Conservation (phyloP, 495 filamentous ascomycete species). For the Extremus antarcticus region DNA sequence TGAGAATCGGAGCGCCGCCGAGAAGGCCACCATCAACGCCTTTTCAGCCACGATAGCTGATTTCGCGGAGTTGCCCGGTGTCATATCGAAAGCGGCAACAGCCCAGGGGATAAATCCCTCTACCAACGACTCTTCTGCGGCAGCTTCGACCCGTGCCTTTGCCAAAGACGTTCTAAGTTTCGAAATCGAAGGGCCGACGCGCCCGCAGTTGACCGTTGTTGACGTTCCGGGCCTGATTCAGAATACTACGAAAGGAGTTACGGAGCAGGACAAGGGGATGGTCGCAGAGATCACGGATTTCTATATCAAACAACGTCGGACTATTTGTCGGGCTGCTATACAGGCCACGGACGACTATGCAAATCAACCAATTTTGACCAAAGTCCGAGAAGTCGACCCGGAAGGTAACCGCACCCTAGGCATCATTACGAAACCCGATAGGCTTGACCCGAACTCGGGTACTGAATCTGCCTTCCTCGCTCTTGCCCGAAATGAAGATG, state of each 20-base stretch:
- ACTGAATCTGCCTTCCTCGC: conserved; percentile 43
- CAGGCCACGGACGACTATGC: conserved; percentile 41
- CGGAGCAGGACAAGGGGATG: conserved; percentile 28
- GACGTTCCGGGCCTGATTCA: conserved; percentile 22
- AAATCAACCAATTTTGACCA: conserved; percentile 38
- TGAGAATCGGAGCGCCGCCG: conserved; percentile 16
- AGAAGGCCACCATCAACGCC: conserved; percentile 25
- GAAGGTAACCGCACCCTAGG: conserved; percentile 43
- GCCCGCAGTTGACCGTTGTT: conserved; percentile 41
- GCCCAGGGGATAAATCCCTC: conserved; percentile 23
- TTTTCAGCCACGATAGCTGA: conserved; percentile 23
- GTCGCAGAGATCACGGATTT: conserved; percentile 41
- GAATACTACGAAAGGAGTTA: conserved; percentile 3
- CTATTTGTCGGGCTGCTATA: conserved; percentile 48
- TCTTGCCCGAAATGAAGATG: conserved; percentile 49
- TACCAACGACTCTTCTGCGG: background rate
- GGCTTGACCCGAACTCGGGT: conserved; percentile 36
- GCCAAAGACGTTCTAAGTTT: conserved; percentile 53
- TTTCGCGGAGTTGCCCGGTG: conserved; percentile 22
- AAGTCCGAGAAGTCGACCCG: conserved; percentile 35
- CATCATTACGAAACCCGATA: conserved; percentile 48
- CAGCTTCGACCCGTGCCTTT: conserved; percentile 30
- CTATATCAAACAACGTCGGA: conserved; percentile 48
- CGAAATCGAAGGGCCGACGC: conserved; percentile 47
- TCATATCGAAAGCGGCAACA: conserved; percentile 25